phyloP scores from a whole-genome alignment of 1,284 basidiomycete species.

The Pascua guehoae region DNA sequence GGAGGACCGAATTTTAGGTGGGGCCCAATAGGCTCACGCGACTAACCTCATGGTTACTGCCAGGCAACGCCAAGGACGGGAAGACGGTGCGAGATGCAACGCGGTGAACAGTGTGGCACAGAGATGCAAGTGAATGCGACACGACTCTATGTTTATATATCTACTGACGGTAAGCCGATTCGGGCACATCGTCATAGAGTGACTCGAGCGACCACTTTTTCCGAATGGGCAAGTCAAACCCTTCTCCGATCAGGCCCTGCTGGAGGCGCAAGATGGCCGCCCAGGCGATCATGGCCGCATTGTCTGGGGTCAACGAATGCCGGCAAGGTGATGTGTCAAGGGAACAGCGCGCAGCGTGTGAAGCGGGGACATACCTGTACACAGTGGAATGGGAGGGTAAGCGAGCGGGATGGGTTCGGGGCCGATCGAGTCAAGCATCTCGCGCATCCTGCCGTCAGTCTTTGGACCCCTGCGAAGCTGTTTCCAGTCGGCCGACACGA shows the following conservation, averaged over 20 bases:
- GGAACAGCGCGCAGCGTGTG: too few relatives aligned
- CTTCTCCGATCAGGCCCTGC: constrained; percentile 57
- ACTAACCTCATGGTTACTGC: too few relatives aligned
- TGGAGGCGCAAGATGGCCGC: constrained; percentile 76
- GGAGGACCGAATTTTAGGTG: too few relatives aligned
- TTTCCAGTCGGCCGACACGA: background rate
- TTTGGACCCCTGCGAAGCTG: background rate
- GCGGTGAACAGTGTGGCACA: too few relatives aligned
- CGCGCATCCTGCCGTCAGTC: constrained; percentile 18
- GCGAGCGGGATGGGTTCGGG: constrained; percentile 46
- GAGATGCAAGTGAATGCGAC: too few relatives aligned
- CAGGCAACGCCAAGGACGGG: too few relatives aligned
- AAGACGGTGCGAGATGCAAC: too few relatives aligned
- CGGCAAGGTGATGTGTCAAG: background rate
- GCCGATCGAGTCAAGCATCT: constrained; percentile 17
- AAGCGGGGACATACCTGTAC: constrained; percentile 62
- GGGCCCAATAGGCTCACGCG: too few relatives aligned
- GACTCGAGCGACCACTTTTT: constrained; percentile 50
- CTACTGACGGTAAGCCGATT: background rate
- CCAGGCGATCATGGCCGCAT: constrained; percentile 93
- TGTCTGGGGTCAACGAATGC: constrained; percentile 57
- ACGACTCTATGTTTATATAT: too few relatives aligned
- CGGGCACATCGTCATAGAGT: constrained; percentile 54
- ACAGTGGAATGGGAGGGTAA: constrained; percentile 67
- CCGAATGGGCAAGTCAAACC: constrained; percentile 40